Percentiles rank a stretch among this genome's conserved stretches.
These are phyloP conservation scores for Geotrichum aggregatum DNA, from an alignment of 1,139 yeast genomes.

Conservation along the genomic window DNA sequence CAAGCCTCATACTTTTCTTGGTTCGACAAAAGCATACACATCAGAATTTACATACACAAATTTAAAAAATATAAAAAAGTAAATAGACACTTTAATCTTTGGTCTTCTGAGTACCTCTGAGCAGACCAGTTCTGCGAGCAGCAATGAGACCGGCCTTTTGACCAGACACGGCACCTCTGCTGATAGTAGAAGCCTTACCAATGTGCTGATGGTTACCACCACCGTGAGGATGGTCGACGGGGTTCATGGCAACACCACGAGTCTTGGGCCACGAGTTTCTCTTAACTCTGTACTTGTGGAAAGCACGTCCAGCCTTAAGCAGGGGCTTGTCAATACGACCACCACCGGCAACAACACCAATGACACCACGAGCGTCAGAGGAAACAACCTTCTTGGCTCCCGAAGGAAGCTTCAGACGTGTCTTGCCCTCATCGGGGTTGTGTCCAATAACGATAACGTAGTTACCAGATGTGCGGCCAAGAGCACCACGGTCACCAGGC, in stretches of 20 bases:
- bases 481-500: slow-evolving; percentile 99
- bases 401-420: slow-evolving; percentile 98
- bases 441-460: slow-evolving; percentile 98
- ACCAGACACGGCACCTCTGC: slow-evolving; percentile 99
- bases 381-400: slow-evolving; percentile 97
- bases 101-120: slow-evolving; percentile 99
- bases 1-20: background rate
- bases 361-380: slow-evolving; percentile 97
- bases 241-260: slow-evolving; percentile 99
- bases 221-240: slow-evolving; percentile 99
- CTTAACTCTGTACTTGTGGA: slow-evolving; percentile 98
- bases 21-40: slow-evolving; percentile 1
- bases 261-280: slow-evolving; percentile 99
- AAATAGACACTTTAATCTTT: slow-evolving; percentile 51
- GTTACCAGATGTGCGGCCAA: slow-evolving; percentile 99
- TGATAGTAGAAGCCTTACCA: slow-evolving; percentile 99
- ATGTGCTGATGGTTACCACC: slow-evolving; percentile 99
- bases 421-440: slow-evolving; percentile 98
- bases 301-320: slow-evolving; percentile 99
- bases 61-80: background rate
- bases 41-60: slow-evolving; percentile 15
- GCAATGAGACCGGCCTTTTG: slow-evolving; percentile 99
- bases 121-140: slow-evolving; percentile 99
- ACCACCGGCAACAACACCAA: slow-evolving; percentile 99
- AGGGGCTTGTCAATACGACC: slow-evolving; percentile 99